phyloP scores from a whole-genome alignment of 2,329 filamentous ascomycete genomes.

The Fusarium decemcellulare region DNA sequence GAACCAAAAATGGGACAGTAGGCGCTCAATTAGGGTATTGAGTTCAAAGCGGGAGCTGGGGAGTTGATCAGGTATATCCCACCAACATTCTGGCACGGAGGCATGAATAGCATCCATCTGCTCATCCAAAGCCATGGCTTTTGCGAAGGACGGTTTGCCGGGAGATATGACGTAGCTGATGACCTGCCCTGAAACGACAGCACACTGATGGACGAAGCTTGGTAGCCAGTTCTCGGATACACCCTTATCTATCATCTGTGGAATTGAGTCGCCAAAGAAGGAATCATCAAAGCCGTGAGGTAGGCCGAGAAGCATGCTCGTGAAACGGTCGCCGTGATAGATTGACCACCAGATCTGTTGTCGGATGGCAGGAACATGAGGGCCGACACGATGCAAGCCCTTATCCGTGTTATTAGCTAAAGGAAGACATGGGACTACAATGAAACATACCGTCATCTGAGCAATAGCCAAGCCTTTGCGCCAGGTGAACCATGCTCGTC shows the following conservation, averaged over 20 bases:
- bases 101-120: not conserved
- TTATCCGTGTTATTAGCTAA: not conserved
- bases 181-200: not conserved
- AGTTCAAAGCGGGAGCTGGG: not conserved
- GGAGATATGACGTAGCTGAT: not conserved
- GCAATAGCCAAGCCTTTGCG: not conserved
- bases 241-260: not conserved
- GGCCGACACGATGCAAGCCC: not conserved
- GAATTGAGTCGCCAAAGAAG: not conserved
- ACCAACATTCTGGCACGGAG: not conserved
- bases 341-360: not conserved
- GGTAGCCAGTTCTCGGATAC: not conserved
- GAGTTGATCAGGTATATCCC: not conserved
- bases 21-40: not conserved
- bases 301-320: not conserved
- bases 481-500: not conserved
- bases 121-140: not conserved
- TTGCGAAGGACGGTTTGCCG: not conserved
- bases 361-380: not conserved
- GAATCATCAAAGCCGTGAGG: not conserved
- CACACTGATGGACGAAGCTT: not conserved
- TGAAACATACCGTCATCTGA: not conserved
- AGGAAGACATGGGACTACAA: no score
- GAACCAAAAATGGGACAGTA: not conserved
- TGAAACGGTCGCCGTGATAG: slow-evolving; percentile 1